Evolutionary conservation across 2,329 filamentous ascomycete species (phyloP), one percentile per base, ranked within the genome.

Genomic region (Daldinia sp.): DNA sequence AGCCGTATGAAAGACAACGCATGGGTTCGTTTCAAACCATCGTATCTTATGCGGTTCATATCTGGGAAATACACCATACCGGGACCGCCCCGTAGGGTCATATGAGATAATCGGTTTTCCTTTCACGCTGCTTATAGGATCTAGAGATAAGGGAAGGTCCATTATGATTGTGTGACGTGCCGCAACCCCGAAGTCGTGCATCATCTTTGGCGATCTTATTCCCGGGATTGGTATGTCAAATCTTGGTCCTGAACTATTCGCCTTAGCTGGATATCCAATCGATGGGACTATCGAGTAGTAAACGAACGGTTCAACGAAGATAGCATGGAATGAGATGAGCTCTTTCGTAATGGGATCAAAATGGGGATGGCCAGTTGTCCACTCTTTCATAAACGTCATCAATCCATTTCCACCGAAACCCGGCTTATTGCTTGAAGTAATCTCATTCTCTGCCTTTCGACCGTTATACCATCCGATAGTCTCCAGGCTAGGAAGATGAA

Each of bases 181-280:
- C 1, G 90, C 91, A 1, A 90, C 90, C 13, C 90, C 90, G 78
- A 92, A 93, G 76, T 93, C 90, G 74, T 93, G 91, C 89, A 93
- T 93, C 85, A 93, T 90, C 75, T 90, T 92, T 1, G 89, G 87
- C 1, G 86, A 86, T 3, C 82, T 81, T 28, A 92, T 82, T 0
- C 90, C 89, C 0, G 89, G 86, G 0, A 93, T 83, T 0, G 88
- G 81, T 6, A 82, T 79, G 69, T 88, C 88, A 63, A 91, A 79
- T 12, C 65, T 60, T 2, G 79, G 54, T 10, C 50, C 60, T 82
- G 72, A 56, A 73, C 78, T 37, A 7, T 71, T 72, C 1, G 69
- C 60, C 26, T 77, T 72, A 3, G 73, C 75, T 0, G 74, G 63
- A 0, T 75, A 74, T 33, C 69, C 66, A 51, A 66, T 60, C 12